Base-by-base conservation (phyloP, 2,329 filamentous ascomycete genomes). In the Cercospora citrullina region DNA sequence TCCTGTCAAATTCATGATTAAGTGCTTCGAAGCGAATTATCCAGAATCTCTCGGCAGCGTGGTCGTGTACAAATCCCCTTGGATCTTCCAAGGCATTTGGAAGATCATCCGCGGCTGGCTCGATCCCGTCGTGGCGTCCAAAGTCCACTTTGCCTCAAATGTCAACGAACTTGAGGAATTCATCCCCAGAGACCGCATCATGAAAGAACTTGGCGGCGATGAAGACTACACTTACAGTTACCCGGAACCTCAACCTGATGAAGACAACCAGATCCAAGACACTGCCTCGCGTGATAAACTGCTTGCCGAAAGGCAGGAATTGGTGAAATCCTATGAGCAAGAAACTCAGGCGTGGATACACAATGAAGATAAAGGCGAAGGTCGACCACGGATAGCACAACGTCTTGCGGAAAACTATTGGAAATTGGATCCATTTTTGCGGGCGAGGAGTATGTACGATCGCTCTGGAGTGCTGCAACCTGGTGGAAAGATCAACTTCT, bases 1-100 rank as follows among this genome's bases (percentile, higher is more conserved):
- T 0, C 94, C 95, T 1, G 92, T 99, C 66, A 99, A 97, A 77
- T 99, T 98, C 82, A 97, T 99, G 91, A 97, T 99, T 80, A 96
- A 97, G 80, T 97, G 94, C 80, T 99, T 99, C 77, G 95, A 99
- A 82, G 95, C 95, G 68, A 98, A 99, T 79, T 99, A 98, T 75
- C 95, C 95, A 0, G 95, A 99, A 80, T 94, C 89, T 59, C 85
- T 99, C 1, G 95, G 94, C 30, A 87, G 91, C 2, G 92, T 98
- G 2, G 86, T 98, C 57, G 92, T 99, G 42, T 95, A 99, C 84
- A 97, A 97, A 79, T 90, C 95, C 0, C 95, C 95, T 3, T 99
- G 95, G 95, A 84, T 99, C 57, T 99, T 99, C 82, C 94, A 96
- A 84, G 90, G 92, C n/a, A 92, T 98, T 71, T 98, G 94, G 95